These are phyloP conservation scores for Giardia muris DNA, from an alignment of 208 protist species.

Conservation along the genomic window DNA sequence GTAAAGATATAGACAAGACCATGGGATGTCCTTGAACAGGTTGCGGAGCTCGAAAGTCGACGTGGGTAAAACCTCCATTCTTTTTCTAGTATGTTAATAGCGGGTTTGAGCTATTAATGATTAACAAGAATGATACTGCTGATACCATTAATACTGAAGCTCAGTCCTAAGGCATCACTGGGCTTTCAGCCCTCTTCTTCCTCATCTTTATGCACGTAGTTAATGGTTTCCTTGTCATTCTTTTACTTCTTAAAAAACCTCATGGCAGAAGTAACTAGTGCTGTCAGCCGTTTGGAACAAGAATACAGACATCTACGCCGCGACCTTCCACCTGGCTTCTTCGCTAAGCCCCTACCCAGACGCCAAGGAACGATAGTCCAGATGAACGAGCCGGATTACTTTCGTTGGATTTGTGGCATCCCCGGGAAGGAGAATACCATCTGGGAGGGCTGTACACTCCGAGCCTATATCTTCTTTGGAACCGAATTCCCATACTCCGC, in stretches of 20 bases:
- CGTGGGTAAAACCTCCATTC: too few relatives aligned
- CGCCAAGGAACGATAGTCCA: constrained; percentile 43
- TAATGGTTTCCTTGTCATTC: constrained; percentile 1
- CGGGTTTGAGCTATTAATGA: too few relatives aligned
- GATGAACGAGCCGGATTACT: constrained; percentile 56
- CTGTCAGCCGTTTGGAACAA: constrained; percentile 28
- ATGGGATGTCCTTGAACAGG: too few relatives aligned
- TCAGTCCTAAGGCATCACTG: too few relatives aligned
- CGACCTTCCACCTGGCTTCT: constrained; percentile 41
- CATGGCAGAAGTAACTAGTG: background rate
- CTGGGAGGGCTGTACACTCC: constrained; percentile 83
- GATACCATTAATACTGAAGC: too few relatives aligned
- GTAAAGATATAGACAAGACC: background rate
- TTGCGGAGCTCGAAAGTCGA: too few relatives aligned
- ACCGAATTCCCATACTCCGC: constrained; percentile 89
- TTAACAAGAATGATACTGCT: too few relatives aligned
- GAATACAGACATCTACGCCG: constrained; percentile 39
- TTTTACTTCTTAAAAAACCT: background rate
- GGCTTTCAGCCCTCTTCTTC: too few relatives aligned
- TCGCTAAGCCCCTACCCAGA: constrained; percentile 30
- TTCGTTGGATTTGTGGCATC: constrained; percentile 85
- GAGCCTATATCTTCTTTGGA: constrained; percentile 71
- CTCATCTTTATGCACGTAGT: too few relatives aligned
- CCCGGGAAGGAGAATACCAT: constrained; percentile 68
- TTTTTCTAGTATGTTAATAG: too few relatives aligned